Percentiles rank a stretch among this genome's conserved stretches.
These are phyloP conservation scores for Panaeolus cyanescens DNA, from an alignment of 768 basidiomycete species.

Conservation along the genomic window DNA sequence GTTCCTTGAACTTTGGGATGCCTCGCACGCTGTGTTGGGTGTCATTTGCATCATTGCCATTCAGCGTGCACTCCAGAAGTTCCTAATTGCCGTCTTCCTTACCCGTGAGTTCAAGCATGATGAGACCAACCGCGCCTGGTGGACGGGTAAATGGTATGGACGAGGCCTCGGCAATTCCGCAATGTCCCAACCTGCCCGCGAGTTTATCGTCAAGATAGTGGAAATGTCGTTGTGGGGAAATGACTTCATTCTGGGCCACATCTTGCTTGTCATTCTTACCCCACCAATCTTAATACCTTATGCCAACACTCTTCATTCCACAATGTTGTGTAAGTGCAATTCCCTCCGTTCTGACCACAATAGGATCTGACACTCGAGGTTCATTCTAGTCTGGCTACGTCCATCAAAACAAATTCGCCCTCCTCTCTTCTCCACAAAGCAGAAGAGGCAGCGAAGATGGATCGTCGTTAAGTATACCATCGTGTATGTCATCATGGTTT, in stretches of 20 bases:
- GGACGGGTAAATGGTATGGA: constrained; percentile 99
- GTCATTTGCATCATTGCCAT: constrained; percentile 87
- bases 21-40: constrained; percentile 95
- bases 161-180: constrained; percentile 89
- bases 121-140: constrained; percentile 98
- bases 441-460: constrained; percentile 90
- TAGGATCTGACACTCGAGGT: background rate
- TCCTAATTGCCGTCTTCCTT: constrained; percentile 91
- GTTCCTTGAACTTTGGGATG: constrained; percentile 96
- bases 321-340: constrained; percentile 77
- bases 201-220: constrained; percentile 97
- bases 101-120: constrained; percentile 99
- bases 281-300: constrained; percentile 86
- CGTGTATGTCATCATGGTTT: constrained; percentile 77
- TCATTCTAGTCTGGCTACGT: constrained; percentile 82
- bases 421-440: constrained; percentile 92
- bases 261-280: constrained; percentile 86
- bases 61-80: constrained; percentile 92
- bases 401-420: constrained; percentile 93
- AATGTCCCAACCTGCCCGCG: constrained; percentile 93
- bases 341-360: background rate
- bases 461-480: constrained; percentile 89
- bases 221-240: constrained; percentile 97
- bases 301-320: constrained; percentile 87
- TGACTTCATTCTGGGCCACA: constrained; percentile 86